phyloP scores from a whole-genome alignment of 495 filamentous ascomycete genomes.

The Neurospora sp. region DNA sequence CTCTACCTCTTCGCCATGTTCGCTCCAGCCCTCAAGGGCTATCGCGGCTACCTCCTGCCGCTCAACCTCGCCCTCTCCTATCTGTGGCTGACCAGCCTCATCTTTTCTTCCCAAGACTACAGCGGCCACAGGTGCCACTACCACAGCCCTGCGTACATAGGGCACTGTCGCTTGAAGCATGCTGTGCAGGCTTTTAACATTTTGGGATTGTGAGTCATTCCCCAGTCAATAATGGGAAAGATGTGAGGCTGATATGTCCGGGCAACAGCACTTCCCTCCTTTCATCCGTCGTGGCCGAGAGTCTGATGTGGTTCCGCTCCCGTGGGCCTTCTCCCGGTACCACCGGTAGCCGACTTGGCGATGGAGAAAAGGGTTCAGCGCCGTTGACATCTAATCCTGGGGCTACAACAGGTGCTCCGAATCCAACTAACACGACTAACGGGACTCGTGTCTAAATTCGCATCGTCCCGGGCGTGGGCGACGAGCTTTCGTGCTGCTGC shows the following conservation, averaged over 20 bases:
- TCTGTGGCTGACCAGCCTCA: slow-evolving; percentile 21
- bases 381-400: background rate
- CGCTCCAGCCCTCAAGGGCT: slow-evolving; percentile 16
- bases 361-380: background rate
- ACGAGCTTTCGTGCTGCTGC: background rate
- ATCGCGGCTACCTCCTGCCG: slow-evolving; percentile 21
- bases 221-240: background rate
- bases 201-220: slow-evolving; percentile 18
- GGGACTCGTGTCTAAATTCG: background rate
- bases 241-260: background rate
- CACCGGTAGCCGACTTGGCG: background rate
- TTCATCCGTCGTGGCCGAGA: slow-evolving; percentile 15
- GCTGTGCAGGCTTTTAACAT: slow-evolving; percentile 17
- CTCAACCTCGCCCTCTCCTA: slow-evolving; percentile 23
- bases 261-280: slow-evolving; percentile 10
- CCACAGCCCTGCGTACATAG: background rate
- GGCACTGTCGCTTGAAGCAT: slow-evolving; percentile 17
- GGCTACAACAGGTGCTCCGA: background rate
- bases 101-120: slow-evolving; percentile 20
- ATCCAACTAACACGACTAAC: background rate
- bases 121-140: slow-evolving; percentile 11
- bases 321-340: background rate
- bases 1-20: slow-evolving; percentile 14
- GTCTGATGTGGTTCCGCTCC: slow-evolving; percentile 14
- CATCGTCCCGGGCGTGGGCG: background rate